Evolutionary conservation across 306 rosid species (phyloP).

Genomic region (Prunus mume): DNA sequence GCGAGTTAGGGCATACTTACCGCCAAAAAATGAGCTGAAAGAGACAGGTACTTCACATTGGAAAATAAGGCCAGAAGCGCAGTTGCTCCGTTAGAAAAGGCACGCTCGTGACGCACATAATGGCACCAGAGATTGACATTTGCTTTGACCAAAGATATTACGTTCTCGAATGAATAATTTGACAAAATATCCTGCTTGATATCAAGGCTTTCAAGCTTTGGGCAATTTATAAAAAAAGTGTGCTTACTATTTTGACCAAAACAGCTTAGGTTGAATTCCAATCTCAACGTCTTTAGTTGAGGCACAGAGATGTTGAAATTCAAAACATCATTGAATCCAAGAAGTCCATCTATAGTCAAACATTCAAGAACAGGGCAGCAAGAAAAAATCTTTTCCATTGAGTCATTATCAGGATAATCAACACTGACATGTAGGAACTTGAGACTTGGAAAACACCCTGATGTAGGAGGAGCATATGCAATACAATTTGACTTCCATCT

Average conservation of each 20-base stretch:
- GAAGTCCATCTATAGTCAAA: background rate
- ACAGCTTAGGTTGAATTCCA: background rate
- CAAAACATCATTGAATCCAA: background rate
- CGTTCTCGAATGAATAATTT: background rate
- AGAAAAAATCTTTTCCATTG: background rate
- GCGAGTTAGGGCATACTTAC: background rate
- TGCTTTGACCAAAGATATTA: background rate
- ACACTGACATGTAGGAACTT: background rate
- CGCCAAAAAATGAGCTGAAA: background rate
- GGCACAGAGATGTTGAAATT: background rate
- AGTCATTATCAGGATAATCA: background rate
- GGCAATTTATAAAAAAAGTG: background rate
- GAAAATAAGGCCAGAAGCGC: background rate
- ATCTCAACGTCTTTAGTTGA: background rate
- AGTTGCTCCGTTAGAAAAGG: background rate
- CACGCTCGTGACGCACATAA: background rate
- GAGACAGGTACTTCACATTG: background rate
- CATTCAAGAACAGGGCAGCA: background rate
- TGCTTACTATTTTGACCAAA: background rate
- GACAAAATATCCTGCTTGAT: background rate
- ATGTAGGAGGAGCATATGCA: background rate
- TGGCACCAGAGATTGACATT: background rate
- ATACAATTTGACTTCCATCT: constrained; percentile 1
- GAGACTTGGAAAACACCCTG: background rate
- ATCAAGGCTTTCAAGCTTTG: background rate